Evolutionary conservation across 768 basidiomycete species (phyloP), one percentile per base, ranked within the genome.

Genomic region (Sporobolomyces phaffii): DNA sequence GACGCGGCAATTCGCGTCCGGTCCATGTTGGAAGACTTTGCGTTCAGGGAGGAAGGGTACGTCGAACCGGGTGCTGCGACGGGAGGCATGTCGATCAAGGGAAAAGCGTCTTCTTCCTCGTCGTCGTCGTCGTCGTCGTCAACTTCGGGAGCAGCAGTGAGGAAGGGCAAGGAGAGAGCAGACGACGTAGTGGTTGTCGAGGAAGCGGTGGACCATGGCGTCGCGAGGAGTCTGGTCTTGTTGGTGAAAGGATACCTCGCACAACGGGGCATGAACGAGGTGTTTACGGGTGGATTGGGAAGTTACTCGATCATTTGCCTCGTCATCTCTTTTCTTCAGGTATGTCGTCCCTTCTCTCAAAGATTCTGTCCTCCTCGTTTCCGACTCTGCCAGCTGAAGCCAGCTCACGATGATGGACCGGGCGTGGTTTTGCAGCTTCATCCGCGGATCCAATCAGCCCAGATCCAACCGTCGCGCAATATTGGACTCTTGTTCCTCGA

Each of bases 221-320:
- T 64, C 22, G 73, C 74, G 22, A 53, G 73, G 31, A 60, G 65
- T 62, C 84, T 99, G 43, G 86, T 97, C 41, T 79, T 97, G 76
- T 85, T 94, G 67, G 87, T 89, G 69, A 99, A 98, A 78, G 84
- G 88, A 3, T 98, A 96, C 78, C 81, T 98, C 60, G 83, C 82
- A 70, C 91, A 96, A 76, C 82, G 93, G 44, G 84, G 84, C 33
- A 89, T 97, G 91, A 98, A 99, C 77, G 96, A 98, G 77, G 94
- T 98, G n/a, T 97, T 87, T 77, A 89, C 87, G 0, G 94, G 96
- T 11, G 96, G 96, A 3, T 78, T 99, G 40, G 93, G 94, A 26
- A 91, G 89, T 75, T 98, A 97, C 76, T 86, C 88, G 72, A 90
- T 96, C 64, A 91, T 97, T 61, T 96, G 90, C 77, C 78, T 99